A percentile compares a stretch with the other conserved stretches of the same genome.
Evolutionary conservation across 768 basidiomycete species (phyloP).

Genomic region (Mycena kentingensis): DNA sequence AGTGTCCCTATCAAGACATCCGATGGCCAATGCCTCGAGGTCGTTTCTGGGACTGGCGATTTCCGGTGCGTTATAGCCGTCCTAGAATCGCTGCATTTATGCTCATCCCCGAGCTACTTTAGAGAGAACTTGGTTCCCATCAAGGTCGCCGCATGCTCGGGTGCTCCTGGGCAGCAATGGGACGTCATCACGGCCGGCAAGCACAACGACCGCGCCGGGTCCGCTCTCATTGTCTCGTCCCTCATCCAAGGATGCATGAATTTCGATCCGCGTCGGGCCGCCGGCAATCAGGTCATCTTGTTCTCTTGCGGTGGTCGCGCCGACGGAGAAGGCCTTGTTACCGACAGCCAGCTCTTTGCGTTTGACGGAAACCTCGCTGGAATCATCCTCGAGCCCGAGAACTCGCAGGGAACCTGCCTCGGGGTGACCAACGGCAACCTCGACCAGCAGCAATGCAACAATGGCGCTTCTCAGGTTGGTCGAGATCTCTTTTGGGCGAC

Average conservation of each 20-base stretch:
- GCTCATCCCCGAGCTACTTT: neutral
- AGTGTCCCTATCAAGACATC: constrained; percentile 22
- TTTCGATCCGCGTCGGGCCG: constrained; percentile 25
- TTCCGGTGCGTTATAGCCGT: constrained; percentile 11
- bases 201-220: constrained; percentile 18
- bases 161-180: neutral
- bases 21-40: constrained; percentile 23
- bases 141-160: neutral
- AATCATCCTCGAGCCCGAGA: constrained; percentile 9
- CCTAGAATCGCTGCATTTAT: neutral
- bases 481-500: too few relatives aligned
- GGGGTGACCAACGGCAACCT: constrained; percentile 6
- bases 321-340: constrained; percentile 4
- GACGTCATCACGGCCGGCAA: constrained; percentile 26
- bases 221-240: constrained; percentile 17
- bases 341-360: constrained; percentile 18
- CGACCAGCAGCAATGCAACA: constrained; percentile 15
- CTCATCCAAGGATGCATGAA: constrained; percentile 26
- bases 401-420: constrained; percentile 8
- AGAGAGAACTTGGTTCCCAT: neutral
- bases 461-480: too few relatives aligned
- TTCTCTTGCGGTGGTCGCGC: constrained; percentile 26
- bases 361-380: constrained; percentile 12
- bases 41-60: constrained; percentile 21
- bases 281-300: constrained; percentile 26